Evolutionary conservation across 2,329 filamentous ascomycete species (phyloP), one percentile per base, ranked within the genome.

Genomic region (Colletotrichum echinochloae): DNA sequence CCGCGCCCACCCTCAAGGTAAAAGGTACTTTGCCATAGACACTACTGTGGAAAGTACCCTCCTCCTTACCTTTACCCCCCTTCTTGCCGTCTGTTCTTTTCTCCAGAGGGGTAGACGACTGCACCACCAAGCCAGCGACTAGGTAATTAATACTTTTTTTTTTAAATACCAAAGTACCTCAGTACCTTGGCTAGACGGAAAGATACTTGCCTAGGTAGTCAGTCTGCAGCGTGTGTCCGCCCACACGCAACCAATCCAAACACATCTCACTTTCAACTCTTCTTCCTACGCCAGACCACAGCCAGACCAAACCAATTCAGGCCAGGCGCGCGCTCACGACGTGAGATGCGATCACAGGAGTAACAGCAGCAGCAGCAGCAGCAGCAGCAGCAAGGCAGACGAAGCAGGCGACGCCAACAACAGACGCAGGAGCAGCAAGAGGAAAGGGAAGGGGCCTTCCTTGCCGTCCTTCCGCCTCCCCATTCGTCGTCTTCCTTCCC

Each of bases 111-210:
- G 33, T 26, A 30, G 52, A 55, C 33, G 28, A 64, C 49, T 55
- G 44, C 49, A 56, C 35, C 62, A 48, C n/a, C 51, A 48, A 59
- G 26, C 44, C 41, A 59, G 54, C 62, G n/a, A 48, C 57, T 2
- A n/a, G n/a, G n/a, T n/a, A n/a, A n/a, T n/a, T 33, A 26, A 37
- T 61, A 61, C 59, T 41, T 61, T 41, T n/a, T n/a, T n/a, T n/a
- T n/a, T n/a, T n/a, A n/a, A n/a, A n/a, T 37, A 49, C 55, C n/a
- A 30, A 70, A 51, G 66, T 70, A 70, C 51, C 66, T n/a, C 51
- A 41, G 37, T 23, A 61, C 67, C 66, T 60, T 54, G 62, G 33
- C 49, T 51, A 70, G 56, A 57, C 56, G 51, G 51, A 52, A 52
- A 26, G 63, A 44, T 66, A 66, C 67, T 20, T 70, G 12, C 30